Conservation (phyloP, 371 early-diverging fungal species). For the Mucor saturninus region DNA sequence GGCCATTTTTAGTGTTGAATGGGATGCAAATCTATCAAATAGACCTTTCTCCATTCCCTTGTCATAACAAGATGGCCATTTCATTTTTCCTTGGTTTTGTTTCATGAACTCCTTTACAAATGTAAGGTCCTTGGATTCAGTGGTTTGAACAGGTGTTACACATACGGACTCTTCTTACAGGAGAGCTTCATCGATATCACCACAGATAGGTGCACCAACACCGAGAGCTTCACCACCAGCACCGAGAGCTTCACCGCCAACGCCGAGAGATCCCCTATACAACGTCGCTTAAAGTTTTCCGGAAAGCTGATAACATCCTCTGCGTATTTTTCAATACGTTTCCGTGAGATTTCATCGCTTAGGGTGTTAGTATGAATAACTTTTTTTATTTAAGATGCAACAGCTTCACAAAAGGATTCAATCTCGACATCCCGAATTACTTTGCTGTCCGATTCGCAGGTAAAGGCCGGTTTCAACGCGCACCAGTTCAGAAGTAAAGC, state of each 20-base stretch:
- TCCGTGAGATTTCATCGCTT: conserved; percentile 8
- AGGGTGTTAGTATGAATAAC: conserved; percentile 17
- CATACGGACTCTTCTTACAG: conserved; percentile 17
- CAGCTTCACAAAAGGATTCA: conserved; percentile 22
- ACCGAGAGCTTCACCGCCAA: no score
- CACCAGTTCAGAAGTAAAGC: no score
- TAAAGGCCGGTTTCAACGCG: no score
- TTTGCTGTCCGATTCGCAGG: conserved; percentile 19
- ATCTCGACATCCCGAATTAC: conserved; percentile 18
- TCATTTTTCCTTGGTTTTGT: conserved; percentile 17
- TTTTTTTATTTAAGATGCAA: conserved; percentile 19
- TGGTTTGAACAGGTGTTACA: conserved; percentile 20
- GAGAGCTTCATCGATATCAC: no score
- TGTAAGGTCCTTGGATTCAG: conserved; percentile 13
- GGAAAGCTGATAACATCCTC: conserved; percentile 17
- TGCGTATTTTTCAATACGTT: conserved; percentile 19
- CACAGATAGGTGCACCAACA: no score
- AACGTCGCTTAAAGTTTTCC: conserved; percentile 19
- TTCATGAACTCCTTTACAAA: conserved; percentile 19
- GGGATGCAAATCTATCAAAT: conserved; percentile 14
- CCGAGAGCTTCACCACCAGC: no score
- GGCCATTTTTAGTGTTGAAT: conserved; percentile 18
- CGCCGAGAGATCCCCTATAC: no score
- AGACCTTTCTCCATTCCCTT: conserved; percentile 16
- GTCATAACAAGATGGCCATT: conserved; percentile 19